These are phyloP conservation scores for Nicotiana benthamiana DNA, from an alignment of 257 asterid genomes.

Conservation along the genomic window DNA sequence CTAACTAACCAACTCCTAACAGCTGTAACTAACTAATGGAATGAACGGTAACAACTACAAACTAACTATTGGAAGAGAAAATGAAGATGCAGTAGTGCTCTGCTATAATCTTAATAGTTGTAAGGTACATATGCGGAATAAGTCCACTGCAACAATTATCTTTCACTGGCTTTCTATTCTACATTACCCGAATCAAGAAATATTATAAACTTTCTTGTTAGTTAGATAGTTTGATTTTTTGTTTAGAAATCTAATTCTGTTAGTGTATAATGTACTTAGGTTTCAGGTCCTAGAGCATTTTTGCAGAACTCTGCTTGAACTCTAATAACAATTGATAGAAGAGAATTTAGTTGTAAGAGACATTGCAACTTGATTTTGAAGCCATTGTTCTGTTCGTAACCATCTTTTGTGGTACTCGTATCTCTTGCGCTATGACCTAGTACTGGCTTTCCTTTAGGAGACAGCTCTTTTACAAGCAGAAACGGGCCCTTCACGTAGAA, in stretches of 20 bases:
- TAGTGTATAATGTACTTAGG: neutral
- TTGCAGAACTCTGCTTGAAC: neutral
- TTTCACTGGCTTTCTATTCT: neutral
- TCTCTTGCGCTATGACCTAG: neutral
- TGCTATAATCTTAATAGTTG: neutral
- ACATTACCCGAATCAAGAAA: neutral
- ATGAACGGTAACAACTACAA: too few relatives aligned
- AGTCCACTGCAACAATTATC: neutral
- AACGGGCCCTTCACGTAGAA: slow-evolving; percentile 44
- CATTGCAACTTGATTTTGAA: neutral
- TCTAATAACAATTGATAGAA: neutral
- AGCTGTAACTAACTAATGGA: too few relatives aligned
- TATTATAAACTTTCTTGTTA: neutral
- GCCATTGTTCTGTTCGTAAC: neutral
- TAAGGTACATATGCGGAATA: neutral
- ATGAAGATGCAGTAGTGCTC: too few relatives aligned
- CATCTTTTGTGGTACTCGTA: neutral
- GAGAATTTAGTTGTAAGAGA: neutral
- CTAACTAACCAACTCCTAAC: too few relatives aligned
- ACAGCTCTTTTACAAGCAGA: slow-evolving; percentile 46
- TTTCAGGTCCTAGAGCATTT: neutral
- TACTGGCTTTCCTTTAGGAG: slow-evolving; percentile 33
- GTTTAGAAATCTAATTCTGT: neutral
- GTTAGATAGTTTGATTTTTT: neutral
- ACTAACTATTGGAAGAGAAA: too few relatives aligned